These are phyloP conservation scores for Microstegium vimineum DNA, from an alignment of 176 grass and related monocot species.

Conservation along the genomic window DNA sequence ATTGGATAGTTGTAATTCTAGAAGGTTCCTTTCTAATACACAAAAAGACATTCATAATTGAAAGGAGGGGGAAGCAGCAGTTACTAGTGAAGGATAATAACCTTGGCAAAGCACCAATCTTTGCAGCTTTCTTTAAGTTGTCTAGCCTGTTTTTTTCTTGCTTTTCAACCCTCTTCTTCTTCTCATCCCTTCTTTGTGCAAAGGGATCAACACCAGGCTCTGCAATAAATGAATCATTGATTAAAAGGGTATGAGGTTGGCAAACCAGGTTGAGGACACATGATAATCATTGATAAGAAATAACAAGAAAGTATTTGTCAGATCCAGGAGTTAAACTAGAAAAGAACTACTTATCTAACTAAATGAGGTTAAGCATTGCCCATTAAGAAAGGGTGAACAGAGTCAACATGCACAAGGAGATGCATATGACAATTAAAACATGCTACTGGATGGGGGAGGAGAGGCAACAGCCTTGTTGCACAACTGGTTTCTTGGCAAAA, in stretches of 20 bases:
- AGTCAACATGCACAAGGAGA: background rate
- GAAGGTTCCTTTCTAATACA: background rate
- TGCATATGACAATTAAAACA: background rate
- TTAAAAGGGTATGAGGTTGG: background rate
- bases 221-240: conserved; percentile 25
- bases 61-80: background rate
- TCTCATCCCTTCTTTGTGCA: conserved; percentile 75
- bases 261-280: background rate
- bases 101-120: conserved; percentile 84
- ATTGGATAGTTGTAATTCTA: background rate
- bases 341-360: background rate
- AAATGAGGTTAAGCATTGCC: background rate
- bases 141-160: conserved; percentile 86
- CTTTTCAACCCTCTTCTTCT: conserved; percentile 78
- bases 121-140: conserved; percentile 87
- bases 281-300: background rate
- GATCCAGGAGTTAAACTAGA: background rate
- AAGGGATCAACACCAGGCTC: conserved; percentile 88
- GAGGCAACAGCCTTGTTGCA: background rate
- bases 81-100: conserved; percentile 25
- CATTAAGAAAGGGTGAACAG: background rate
- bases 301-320: background rate
- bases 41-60: background rate
- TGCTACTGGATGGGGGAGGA: background rate
- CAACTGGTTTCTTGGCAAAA: background rate